Percentiles rank a stretch among this genome's conserved stretches.
Conservation (phyloP, 345 rosid genomes). For the Linum usitatissimum region DNA sequence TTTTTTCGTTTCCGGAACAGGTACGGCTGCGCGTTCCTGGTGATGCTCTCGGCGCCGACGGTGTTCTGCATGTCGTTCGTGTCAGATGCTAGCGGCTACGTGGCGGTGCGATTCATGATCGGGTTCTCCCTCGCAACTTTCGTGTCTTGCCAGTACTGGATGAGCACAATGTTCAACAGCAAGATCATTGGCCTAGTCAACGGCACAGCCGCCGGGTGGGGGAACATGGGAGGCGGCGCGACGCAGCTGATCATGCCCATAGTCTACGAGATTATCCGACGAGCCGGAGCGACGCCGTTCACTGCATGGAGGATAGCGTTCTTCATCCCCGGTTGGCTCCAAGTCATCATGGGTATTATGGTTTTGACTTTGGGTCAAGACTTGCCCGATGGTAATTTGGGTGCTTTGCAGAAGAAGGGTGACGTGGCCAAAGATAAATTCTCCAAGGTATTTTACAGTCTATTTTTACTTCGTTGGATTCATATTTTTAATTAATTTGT, state of each 20-base stretch:
- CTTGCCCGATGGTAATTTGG: slow-evolving; percentile 77
- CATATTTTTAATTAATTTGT: too few relatives aligned
- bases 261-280: slow-evolving; percentile 51
- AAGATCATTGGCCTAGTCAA: slow-evolving; percentile 76
- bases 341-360: slow-evolving; percentile 60
- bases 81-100: slow-evolving; percentile 48
- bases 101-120: slow-evolving; percentile 74
- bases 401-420: slow-evolving; percentile 63
- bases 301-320: slow-evolving; percentile 91
- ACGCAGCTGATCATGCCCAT: slow-evolving; percentile 82
- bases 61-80: slow-evolving; percentile 82
- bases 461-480: too few relatives aligned
- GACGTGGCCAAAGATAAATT: slow-evolving; percentile 61
- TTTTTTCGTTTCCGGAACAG: slow-evolving; percentile 15
- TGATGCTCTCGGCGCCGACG: slow-evolving; percentile 76
- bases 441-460: slow-evolving; percentile 66
- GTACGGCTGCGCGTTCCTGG: slow-evolving; percentile 70
- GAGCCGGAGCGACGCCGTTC: slow-evolving; percentile 53
- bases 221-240: slow-evolving; percentile 89
- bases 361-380: slow-evolving; percentile 78
- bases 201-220: slow-evolving; percentile 94
- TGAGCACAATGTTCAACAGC: slow-evolving; percentile 93
- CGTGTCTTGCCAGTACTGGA: slow-evolving; percentile 92
- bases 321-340: slow-evolving; percentile 62
- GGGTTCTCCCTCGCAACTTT: slow-evolving; percentile 89